Conservation (phyloP, 2,329 filamentous ascomycete species). For the Penicillium frequentans region DNA sequence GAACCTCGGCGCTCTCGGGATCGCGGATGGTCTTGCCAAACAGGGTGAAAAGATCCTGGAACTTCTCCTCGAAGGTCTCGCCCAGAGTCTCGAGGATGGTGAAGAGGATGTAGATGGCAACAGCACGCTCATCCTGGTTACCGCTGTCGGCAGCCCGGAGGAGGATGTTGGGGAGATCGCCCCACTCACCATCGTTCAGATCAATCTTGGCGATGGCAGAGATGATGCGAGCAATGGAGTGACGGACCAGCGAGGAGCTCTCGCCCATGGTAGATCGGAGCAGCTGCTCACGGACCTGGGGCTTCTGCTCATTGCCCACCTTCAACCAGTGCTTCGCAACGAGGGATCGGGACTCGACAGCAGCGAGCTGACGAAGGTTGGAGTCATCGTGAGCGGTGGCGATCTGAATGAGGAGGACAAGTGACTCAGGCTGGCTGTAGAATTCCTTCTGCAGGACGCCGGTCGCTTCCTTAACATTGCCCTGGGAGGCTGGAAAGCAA, state of each 20-base stretch:
- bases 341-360: constrained; percentile 82
- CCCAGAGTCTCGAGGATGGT: constrained; percentile 87
- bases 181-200: constrained; percentile 82
- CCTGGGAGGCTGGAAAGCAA: constrained; percentile 70
- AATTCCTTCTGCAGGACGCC: constrained; percentile 89
- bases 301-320: constrained; percentile 73
- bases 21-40: constrained; percentile 88
- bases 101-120: constrained; percentile 90
- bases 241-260: constrained; percentile 71
- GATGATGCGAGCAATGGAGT: constrained; percentile 84
- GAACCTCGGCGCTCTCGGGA: constrained; percentile 84
- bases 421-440: constrained; percentile 80
- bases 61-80: constrained; percentile 78
- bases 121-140: constrained; percentile 77
- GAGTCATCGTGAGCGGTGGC: constrained; percentile 72
- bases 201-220: constrained; percentile 84
- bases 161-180: constrained; percentile 74
- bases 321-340: constrained; percentile 83
- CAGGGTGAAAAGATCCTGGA: constrained; percentile 74
- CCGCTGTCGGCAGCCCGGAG: constrained; percentile 75
- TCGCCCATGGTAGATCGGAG: constrained; percentile 83
- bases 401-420: constrained; percentile 84
- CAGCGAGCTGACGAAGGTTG: constrained; percentile 81
- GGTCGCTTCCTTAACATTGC: constrained; percentile 85
- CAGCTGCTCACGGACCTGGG: constrained; percentile 75